These are phyloP conservation scores for Penicillium olsonii DNA, from an alignment of 2,329 filamentous ascomycete genomes.

Conservation along the genomic window DNA sequence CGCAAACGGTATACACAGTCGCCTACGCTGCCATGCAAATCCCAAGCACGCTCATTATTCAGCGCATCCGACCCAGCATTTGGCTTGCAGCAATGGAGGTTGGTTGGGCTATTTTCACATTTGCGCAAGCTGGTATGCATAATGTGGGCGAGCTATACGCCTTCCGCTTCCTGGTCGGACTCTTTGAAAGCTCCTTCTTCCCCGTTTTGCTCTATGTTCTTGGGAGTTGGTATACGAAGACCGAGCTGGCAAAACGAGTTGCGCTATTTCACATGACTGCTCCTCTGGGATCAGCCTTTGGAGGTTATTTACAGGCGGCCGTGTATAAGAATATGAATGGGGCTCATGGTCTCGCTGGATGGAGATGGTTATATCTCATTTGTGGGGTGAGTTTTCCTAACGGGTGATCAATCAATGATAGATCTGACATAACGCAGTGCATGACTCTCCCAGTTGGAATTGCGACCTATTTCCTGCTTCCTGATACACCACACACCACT, in stretches of 20 bases:
- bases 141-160: constrained; percentile 30
- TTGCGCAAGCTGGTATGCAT: constrained; percentile 24
- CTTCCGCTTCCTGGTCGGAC: constrained; percentile 35
- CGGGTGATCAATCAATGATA: not conserved
- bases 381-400: constrained; percentile 11
- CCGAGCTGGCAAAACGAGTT: constrained; percentile 30
- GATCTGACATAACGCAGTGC: constrained; percentile 12
- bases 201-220: constrained; percentile 33
- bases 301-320: constrained; percentile 35
- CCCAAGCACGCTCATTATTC: constrained; percentile 33
- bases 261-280: constrained; percentile 31
- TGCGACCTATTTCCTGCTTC: constrained; percentile 46
- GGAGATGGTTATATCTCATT: constrained; percentile 37
- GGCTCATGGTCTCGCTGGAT: constrained; percentile 31
- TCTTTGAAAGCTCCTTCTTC: constrained; percentile 34
- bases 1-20: constrained; percentile 23
- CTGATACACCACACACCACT: constrained; percentile 48
- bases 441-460: constrained; percentile 52
- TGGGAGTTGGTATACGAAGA: constrained; percentile 33
- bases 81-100: constrained; percentile 35
- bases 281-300: constrained; percentile 27
- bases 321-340: constrained; percentile 32
- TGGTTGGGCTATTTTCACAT: constrained; percentile 33
- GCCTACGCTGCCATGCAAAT: constrained; percentile 29
- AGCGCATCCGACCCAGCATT: constrained; percentile 31